phyloP scores from a whole-genome alignment of 176 grass and related monocot genomes.

The Aegilops longissima region DNA sequence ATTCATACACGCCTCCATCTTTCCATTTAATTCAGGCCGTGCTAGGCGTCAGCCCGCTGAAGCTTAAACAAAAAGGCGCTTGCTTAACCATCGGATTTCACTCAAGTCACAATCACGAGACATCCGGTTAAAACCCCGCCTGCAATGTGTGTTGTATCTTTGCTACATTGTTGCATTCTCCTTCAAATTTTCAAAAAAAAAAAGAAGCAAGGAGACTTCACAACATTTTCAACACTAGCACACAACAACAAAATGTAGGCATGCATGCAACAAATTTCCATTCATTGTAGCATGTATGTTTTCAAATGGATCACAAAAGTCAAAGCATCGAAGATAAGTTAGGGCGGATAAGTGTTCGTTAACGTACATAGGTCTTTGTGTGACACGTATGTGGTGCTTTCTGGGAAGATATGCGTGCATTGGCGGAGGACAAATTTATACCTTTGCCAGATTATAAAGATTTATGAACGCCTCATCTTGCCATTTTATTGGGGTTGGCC shows the following conservation, averaged over 20 bases:
- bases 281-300: no score
- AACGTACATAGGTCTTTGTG: neutral
- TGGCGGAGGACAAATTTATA: neutral
- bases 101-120: neutral
- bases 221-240: neutral
- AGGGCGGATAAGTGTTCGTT: neutral
- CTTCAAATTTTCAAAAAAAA: neutral
- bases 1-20: neutral
- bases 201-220: neutral
- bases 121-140: neutral
- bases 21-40: neutral
- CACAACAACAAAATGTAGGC: neutral
- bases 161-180: neutral
- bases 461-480: neutral
- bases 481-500: neutral
- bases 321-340: neutral
- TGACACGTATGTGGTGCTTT: neutral
- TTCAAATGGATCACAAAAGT: no score
- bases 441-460: neutral
- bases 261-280: neutral
- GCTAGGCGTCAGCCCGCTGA: neutral
- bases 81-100: neutral
- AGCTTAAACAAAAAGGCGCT: neutral
- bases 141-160: neutral
- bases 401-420: neutral